A percentile compares a stretch with the other conserved stretches of the same genome.
phyloP scores from a whole-genome alignment of 331 rosid species.

The Pyracantha coccinea region DNA sequence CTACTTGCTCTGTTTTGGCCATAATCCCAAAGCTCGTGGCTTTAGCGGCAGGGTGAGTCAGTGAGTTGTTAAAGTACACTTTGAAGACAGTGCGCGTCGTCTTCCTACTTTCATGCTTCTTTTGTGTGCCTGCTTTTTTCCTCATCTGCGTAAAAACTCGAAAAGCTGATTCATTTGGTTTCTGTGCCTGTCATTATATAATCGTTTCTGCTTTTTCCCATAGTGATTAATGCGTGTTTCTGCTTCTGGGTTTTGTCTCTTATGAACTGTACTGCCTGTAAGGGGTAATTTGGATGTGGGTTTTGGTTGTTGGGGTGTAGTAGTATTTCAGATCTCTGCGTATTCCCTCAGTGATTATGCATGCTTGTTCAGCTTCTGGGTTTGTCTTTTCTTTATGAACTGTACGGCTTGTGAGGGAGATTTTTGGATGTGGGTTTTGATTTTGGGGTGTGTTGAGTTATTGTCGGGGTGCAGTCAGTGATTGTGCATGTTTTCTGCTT shows the following conservation, averaged over 20 bases:
- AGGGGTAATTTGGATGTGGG: constrained; percentile 21
- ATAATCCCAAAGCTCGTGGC: constrained; percentile 16
- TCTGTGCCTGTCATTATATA: constrained; percentile 21
- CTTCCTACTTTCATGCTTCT: constrained; percentile 20
- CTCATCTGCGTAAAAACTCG: constrained; percentile 4
- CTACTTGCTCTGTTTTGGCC: neutral
- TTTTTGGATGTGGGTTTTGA: too few species aligned
- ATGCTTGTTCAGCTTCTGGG: too few species aligned
- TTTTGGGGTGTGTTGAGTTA: too few species aligned
- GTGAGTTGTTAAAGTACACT: constrained; percentile 26
- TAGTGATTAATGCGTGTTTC: constrained; percentile 26
- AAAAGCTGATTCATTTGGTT: constrained; percentile 31
- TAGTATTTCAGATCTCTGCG: neutral
- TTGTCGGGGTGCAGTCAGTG: neutral
- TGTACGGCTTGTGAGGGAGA: too few species aligned
- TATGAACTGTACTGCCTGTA: neutral
- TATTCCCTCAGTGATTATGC: too few species aligned
- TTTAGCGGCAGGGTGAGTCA: constrained; percentile 9
- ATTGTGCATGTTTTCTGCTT: constrained; percentile 19
- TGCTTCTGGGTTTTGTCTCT: constrained; percentile 10
- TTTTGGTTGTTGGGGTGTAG: constrained; percentile 10
- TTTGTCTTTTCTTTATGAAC: too few species aligned
- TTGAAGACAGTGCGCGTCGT: constrained; percentile 42
- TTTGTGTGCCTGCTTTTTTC: neutral
- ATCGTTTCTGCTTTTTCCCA: constrained; percentile 18